Conservation (phyloP, 1,284 basidiomycete genomes). For the Puccinia triticina region DNA sequence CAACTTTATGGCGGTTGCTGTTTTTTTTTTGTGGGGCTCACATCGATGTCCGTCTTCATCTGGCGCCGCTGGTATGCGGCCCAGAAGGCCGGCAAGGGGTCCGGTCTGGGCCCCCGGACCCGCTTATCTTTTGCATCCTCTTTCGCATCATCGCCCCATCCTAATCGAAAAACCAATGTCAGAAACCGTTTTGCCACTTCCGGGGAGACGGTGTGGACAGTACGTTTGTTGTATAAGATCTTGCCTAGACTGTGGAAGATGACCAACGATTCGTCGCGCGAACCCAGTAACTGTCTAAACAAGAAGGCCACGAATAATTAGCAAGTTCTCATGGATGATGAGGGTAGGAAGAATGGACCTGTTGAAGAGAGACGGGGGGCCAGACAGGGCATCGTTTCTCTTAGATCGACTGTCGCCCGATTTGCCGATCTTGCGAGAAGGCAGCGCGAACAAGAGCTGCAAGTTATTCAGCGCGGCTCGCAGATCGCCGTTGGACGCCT, state of each 20-base stretch:
- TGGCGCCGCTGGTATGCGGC: slow-evolving; percentile 53
- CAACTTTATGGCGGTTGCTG: slow-evolving; percentile 58
- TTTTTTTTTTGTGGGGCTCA: slow-evolving; percentile 61
- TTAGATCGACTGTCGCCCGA: slow-evolving; percentile 57
- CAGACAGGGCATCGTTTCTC: slow-evolving; percentile 19
- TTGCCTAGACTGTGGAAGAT: slow-evolving; percentile 93
- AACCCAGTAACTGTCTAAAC: slow-evolving; percentile 68
- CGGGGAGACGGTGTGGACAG: too few relatives aligned
- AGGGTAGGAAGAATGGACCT: not conserved
- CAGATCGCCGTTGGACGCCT: slow-evolving; percentile 83
- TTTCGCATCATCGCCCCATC: slow-evolving; percentile 57
- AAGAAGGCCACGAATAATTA: slow-evolving; percentile 60
- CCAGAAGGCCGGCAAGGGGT: slow-evolving; percentile 52
- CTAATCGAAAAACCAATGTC: slow-evolving; percentile 51
- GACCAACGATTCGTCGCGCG: slow-evolving; percentile 80
- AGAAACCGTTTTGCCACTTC: too few relatives aligned
- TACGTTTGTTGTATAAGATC: slow-evolving; percentile 92
- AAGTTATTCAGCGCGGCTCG: slow-evolving; percentile 88
- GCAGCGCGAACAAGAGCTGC: slow-evolving; percentile 66
- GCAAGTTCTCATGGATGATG: not conserved
- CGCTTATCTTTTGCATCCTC: slow-evolving; percentile 58
- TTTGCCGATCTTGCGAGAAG: slow-evolving; percentile 54
- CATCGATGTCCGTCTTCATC: slow-evolving; percentile 52
- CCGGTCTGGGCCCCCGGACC: slow-evolving; percentile 52
- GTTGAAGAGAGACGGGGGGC: slow-evolving; percentile 10